phyloP scores from a whole-genome alignment of 805 yeast species.

The Hanseniaspora vineae region DNA sequence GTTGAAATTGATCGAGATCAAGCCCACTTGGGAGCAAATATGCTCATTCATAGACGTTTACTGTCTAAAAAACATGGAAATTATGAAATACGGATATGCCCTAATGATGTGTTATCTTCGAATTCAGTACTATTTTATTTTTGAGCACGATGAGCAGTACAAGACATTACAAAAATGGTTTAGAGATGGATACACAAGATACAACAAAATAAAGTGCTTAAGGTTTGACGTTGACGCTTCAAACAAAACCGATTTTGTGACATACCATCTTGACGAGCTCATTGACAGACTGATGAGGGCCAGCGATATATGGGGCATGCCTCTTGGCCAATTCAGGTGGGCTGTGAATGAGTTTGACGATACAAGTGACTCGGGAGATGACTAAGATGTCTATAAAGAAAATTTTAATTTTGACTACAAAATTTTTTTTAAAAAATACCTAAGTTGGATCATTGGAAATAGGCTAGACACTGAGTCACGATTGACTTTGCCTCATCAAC shows the following conservation, averaged over 20 bases:
- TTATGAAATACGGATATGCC: slow-evolving; percentile 57
- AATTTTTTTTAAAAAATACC: too few relatives aligned
- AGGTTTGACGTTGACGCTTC: slow-evolving; percentile 26
- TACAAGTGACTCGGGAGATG: not conserved
- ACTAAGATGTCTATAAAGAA: not conserved
- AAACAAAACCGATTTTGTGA: slow-evolving; percentile 11
- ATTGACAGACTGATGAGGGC: slow-evolving; percentile 46
- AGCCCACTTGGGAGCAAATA: slow-evolving; percentile 36
- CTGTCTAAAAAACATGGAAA: slow-evolving; percentile 36
- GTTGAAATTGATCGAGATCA: slow-evolving; percentile 63
- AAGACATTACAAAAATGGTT: not conserved
- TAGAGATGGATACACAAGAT: slow-evolving; percentile 17
- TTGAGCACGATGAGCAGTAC: not conserved
- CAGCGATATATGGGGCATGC: slow-evolving; percentile 57
- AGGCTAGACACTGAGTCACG: too few relatives aligned
- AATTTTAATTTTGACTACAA: not conserved
- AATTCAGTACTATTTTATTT: slow-evolving; percentile 21
- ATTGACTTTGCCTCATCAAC: too few relatives aligned
- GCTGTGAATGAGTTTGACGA: slow-evolving; percentile 5
- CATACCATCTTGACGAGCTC: slow-evolving; percentile 60
- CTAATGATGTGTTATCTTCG: slow-evolving; percentile 56
- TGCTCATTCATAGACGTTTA: slow-evolving; percentile 11
- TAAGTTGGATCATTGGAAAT: too few relatives aligned
- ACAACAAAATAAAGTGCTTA: slow-evolving; percentile 47
- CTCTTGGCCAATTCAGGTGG: slow-evolving; percentile 43